Evolutionary conservation across 2,329 filamentous ascomycete species (phyloP), one percentile per base, ranked within the genome.

Genomic region (Epichloe coenophiala): DNA sequence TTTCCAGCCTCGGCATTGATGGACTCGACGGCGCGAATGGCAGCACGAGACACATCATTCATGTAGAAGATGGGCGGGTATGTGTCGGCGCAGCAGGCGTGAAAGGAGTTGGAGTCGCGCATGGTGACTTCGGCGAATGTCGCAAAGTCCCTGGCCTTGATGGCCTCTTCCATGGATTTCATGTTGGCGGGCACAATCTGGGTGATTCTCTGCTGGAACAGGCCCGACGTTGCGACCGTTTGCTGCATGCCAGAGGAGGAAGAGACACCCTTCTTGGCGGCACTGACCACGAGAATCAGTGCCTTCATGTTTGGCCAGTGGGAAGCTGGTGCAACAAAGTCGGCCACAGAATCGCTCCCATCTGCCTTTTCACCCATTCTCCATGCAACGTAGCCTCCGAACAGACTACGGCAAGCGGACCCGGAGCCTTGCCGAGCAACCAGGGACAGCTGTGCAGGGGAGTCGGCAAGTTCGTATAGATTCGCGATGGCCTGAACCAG

Each of bases 41-140:
- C 89, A 1, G 91, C 88, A 38, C 86, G 76, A 19, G 85, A 91
- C 15, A 91, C 83, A 65, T 98, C 93, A 70, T 96, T 98, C 76
- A 98, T 83, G 75, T 98, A 98, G 70, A 95, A 96, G 64, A 98
- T 98, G 17, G 94, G 93, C 43, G 94, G 93, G 70, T 88, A 89
- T 2, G 93, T 97, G 66, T 98, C 93, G 59, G 94, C 74, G 66
- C 93, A 97, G 51, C 84, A 88, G 38, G 93, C 88, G 68, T 98
- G 93, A 81, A 98, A 98, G 53, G 83, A 88, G 72, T 98, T 98
- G 64, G 86, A 94, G 66, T 98, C 93, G 66, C 83, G 84, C 90
- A 96, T 98, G 15, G 93, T 95, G 55, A 96, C 78, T 65, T 87
- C 82, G 23, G 85, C 93, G 63, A 98, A 98, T 19, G 77, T 73